A percentile compares a stretch with the other conserved stretches of the same genome.
Evolutionary conservation across 169 alveolate species (phyloP).

Genomic region (Plasmodium inui): DNA sequence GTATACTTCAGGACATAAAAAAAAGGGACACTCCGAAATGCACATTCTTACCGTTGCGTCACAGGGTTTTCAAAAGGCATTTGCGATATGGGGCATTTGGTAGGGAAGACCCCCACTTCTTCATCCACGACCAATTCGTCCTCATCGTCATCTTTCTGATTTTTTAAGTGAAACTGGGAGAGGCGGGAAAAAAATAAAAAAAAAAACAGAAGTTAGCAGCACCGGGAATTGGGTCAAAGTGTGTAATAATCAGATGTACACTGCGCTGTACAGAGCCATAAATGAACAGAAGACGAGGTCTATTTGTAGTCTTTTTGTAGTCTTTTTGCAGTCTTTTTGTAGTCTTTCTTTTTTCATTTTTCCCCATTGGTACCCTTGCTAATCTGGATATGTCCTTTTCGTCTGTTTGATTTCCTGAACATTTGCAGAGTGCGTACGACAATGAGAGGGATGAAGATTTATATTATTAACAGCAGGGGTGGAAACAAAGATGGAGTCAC

Average conservation of each 20-base stretch:
- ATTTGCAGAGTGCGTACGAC: background rate
- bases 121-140: constrained; percentile 83
- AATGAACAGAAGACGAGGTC: background rate
- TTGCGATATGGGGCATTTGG: constrained; percentile 85
- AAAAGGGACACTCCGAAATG: background rate
- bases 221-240: no score
- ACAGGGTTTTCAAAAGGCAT: constrained; percentile 83
- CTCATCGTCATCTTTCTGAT: constrained; percentile 60
- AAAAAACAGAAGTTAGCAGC: background rate
- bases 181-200: background rate
- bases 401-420: constrained; percentile 59
- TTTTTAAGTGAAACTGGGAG: constrained; percentile 57
- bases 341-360: background rate
- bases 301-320: background rate
- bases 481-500: background rate
- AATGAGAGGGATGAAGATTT: background rate
- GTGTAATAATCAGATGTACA: background rate
- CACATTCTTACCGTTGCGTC: constrained; percentile 80
- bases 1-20: background rate
- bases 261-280: background rate
- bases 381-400: constrained; percentile 66
- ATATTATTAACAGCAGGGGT: background rate
- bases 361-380: constrained; percentile 33
- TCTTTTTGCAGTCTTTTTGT: background rate
- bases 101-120: constrained; percentile 76